Evolutionary conservation across 805 yeast species (phyloP).

Genomic region (Wickerhamiella kurtzmanii): DNA sequence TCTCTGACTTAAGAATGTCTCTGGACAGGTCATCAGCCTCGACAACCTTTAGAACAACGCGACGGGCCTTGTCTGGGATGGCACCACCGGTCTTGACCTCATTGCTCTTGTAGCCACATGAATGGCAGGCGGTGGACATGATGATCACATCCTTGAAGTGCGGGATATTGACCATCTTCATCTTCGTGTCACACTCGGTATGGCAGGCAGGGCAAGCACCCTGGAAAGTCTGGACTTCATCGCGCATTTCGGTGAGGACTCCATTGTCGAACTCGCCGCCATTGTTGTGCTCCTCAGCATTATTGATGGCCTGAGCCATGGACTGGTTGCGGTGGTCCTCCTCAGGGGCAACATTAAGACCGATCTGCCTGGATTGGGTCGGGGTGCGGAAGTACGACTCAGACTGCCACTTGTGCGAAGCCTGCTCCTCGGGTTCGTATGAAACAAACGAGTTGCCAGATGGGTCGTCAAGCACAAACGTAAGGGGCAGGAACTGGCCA

Average conservation of each 20-base stretch:
- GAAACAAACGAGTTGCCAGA: constrained; percentile 97
- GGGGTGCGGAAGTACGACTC: constrained; percentile 70
- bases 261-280: constrained; percentile 53
- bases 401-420: constrained; percentile 82
- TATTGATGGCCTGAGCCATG: constrained; percentile 17
- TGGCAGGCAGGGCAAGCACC: constrained; percentile 90
- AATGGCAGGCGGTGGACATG: constrained; percentile 86
- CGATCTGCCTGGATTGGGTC: constrained; percentile 76
- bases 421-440: constrained; percentile 51
- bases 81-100: constrained; percentile 99
- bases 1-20: constrained; percentile 87
- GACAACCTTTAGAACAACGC: constrained; percentile 56
- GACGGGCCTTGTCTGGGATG: constrained; percentile 73
- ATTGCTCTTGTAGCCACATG: constrained; percentile 90
- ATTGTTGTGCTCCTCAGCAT: constrained; percentile 24
- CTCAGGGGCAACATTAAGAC: constrained; percentile 33
- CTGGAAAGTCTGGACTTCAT: constrained; percentile 84
- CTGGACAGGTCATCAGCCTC: constrained; percentile 90
- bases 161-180: constrained; percentile 94
- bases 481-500: constrained; percentile 67
- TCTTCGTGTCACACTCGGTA: constrained; percentile 74
- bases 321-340: constrained; percentile 35
- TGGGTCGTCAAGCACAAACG: constrained; percentile 78
- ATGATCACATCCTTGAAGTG: constrained; percentile 95
- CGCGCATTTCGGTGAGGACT: constrained; percentile 61